These are phyloP conservation scores for Graphilbum fragrans DNA, from an alignment of 2,329 filamentous ascomycete genomes.

Conservation along the genomic window DNA sequence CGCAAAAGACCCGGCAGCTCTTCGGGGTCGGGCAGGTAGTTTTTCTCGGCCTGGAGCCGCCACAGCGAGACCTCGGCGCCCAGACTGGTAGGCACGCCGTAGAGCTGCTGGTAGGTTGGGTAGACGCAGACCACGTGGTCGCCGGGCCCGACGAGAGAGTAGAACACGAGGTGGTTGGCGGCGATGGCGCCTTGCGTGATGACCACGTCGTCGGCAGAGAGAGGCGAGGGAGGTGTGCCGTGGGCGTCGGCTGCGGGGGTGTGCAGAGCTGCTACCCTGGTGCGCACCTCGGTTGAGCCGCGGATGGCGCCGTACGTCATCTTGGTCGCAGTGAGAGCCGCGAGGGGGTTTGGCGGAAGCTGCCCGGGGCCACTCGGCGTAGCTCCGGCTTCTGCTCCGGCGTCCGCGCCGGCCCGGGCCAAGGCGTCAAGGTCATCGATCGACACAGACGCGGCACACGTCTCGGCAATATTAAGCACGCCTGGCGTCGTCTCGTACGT, in stretches of 20 bases:
- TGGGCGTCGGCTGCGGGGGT: conserved; percentile 18
- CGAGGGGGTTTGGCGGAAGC: conserved; percentile 22
- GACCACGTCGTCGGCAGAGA: conserved; percentile 49
- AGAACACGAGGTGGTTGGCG: conserved; percentile 74
- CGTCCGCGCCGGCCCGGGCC: conserved; percentile 36
- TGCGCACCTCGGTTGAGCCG: conserved; percentile 52
- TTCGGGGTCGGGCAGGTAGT: conserved; percentile 54
- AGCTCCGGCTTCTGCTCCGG: conserved; percentile 11
- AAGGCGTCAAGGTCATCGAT: conserved; percentile 52
- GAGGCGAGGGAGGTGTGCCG: conserved; percentile 25
- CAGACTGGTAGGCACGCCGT: conserved; percentile 59
- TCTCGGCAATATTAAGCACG: conserved; percentile 64
- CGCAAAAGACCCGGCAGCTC: conserved; percentile 55
- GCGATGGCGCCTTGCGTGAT: conserved; percentile 71
- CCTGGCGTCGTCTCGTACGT: conserved; percentile 42
- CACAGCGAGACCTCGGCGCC: conserved; percentile 70
- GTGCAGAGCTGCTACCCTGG: conserved; percentile 46
- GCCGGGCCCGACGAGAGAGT: conserved; percentile 56
- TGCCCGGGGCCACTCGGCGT: too few species aligned
- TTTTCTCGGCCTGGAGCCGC: conserved; percentile 52
- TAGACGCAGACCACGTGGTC: conserved; percentile 83
- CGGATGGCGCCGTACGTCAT: conserved; percentile 64
- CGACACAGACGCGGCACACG: conserved; percentile 64
- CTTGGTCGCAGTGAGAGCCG: conserved; percentile 34
- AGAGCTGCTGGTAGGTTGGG: conserved; percentile 79